Conservation (phyloP, 2,329 filamentous ascomycete genomes). For the Pseudogymnoascus sp. region DNA sequence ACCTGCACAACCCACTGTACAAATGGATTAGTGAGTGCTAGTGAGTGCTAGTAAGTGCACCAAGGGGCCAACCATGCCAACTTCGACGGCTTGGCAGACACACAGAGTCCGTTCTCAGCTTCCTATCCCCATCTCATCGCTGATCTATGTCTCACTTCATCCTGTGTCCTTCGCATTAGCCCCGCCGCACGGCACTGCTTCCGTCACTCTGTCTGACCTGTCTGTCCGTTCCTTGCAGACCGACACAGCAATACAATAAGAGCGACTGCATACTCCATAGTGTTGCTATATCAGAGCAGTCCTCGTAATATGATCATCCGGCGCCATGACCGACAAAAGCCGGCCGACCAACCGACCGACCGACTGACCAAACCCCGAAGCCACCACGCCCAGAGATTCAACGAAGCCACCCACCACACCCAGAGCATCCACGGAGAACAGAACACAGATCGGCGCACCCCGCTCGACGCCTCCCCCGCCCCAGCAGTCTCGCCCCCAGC, state of each 20-base stretch:
- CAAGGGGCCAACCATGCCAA: neutral
- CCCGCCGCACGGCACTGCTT: constrained; percentile 1
- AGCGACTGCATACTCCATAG: neutral
- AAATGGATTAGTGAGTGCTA: neutral
- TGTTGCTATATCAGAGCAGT: neutral
- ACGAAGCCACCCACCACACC: neutral
- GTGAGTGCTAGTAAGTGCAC: neutral
- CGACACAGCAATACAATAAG: neutral
- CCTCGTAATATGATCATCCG: neutral
- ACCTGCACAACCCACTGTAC: neutral
- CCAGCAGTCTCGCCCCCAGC: constrained; percentile 3
- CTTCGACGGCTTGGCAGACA: neutral
- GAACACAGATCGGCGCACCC: neutral
- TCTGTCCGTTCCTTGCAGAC: neutral
- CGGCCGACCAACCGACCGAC: neutral
- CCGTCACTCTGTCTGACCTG: neutral
- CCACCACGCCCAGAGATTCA: neutral
- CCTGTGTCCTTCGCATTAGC: neutral
- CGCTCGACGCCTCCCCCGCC: neutral
- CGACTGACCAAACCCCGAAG: neutral
- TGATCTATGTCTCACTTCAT: constrained; percentile 3
- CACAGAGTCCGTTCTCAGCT: neutral
- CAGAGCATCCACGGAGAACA: neutral
- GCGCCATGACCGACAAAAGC: neutral
- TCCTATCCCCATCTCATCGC: constrained; percentile 3